Evolutionary conservation across 176 grass and related monocot genomes (phyloP).

Genomic region (Alloteropsis semialata): DNA sequence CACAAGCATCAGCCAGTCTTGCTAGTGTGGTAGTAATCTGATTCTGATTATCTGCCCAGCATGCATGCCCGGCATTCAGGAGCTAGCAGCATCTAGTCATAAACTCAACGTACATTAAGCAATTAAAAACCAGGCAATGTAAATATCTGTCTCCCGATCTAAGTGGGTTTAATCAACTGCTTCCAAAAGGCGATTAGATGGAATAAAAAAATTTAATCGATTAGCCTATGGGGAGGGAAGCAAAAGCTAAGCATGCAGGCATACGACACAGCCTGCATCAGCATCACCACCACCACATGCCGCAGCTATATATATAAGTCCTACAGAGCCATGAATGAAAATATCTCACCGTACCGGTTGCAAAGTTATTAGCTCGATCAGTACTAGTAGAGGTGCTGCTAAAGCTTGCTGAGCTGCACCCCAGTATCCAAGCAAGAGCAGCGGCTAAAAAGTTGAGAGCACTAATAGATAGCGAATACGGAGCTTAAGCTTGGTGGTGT

Average conservation of each 20-base stretch:
- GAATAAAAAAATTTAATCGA: neutral
- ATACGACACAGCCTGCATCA: neutral
- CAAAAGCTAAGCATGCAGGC: neutral
- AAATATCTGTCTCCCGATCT: neutral
- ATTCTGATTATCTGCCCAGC: no score
- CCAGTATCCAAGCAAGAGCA: neutral
- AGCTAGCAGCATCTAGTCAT: neutral
- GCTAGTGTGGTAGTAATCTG: no score
- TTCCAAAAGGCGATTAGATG: conserved; percentile 7
- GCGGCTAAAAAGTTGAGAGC: neutral
- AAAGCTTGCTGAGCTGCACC: neutral
- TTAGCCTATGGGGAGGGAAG: neutral
- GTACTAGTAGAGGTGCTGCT: neutral
- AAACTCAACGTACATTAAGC: neutral
- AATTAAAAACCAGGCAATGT: neutral
- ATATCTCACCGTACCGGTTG: conserved; percentile 2
- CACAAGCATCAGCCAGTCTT: no score
- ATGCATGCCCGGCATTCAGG: no score
- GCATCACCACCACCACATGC: neutral
- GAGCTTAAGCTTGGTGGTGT: neutral
- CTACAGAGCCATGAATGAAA: conserved; percentile 31
- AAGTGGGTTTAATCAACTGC: conserved; percentile 30
- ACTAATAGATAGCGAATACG: neutral
- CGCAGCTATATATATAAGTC: neutral
- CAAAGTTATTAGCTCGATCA: neutral